Evolutionary conservation across 257 asterid genomes (phyloP).

Genomic region (Capsicum pubescens): DNA sequence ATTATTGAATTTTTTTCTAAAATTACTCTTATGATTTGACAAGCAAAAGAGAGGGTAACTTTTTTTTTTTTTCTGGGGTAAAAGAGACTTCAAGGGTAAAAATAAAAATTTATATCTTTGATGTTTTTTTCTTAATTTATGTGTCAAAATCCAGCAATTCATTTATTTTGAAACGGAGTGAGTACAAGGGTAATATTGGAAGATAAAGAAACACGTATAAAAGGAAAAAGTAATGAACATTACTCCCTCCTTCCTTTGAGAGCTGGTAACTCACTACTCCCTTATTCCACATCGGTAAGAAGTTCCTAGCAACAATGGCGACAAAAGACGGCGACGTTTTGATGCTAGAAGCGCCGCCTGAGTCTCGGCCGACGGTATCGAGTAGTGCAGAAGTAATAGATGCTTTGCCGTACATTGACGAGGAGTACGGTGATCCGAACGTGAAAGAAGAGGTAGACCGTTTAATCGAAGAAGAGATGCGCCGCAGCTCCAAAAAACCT

Average conservation of each 20-base stretch:
- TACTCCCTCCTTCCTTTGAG: not conserved
- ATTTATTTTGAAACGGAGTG: no score
- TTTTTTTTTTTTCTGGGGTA: no score
- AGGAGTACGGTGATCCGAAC: constrained; percentile 78
- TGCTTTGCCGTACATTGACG: constrained; percentile 95
- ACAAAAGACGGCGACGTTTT: constrained; percentile 56
- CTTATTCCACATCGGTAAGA: not conserved
- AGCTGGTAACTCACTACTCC: not conserved
- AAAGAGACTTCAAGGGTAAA: no score
- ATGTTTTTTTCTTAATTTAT: no score
- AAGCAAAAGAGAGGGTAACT: no score
- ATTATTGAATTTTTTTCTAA: no score
- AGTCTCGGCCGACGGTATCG: constrained; percentile 48
- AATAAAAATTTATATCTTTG: no score
- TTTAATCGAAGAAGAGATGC: constrained; percentile 93
- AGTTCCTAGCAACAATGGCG: constrained; percentile 39
- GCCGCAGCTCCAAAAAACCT: constrained; percentile 83
- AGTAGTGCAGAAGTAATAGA: constrained; percentile 65
- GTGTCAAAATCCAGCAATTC: no score
- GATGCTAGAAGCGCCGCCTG: constrained; percentile 94
- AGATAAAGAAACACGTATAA: not conserved
- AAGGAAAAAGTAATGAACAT: not conserved
- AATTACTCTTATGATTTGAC: no score
- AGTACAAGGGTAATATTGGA: constrained; percentile 8
- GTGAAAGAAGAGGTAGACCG: constrained; percentile 90